Percentiles rank a stretch among this genome's conserved stretches.
These are phyloP conservation scores for Fusarium sp. DNA, from an alignment of 2,329 filamentous ascomycete species.

Conservation along the genomic window DNA sequence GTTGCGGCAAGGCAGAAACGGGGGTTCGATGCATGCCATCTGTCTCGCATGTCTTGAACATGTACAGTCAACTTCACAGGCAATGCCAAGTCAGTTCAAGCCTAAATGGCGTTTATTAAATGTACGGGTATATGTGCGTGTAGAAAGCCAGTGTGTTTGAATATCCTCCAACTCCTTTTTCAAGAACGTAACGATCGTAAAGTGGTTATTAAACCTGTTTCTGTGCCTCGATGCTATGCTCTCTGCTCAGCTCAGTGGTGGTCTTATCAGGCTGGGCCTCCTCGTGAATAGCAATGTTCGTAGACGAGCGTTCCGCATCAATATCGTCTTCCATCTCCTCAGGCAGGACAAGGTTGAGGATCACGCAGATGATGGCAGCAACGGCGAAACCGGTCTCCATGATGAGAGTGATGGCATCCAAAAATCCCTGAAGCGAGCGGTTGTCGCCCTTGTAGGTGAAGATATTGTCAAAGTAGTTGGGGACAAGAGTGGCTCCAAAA, in stretches of 20 bases:
- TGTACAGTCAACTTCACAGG: neutral
- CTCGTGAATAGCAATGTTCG: conserved; percentile 30
- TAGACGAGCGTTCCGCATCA: conserved; percentile 38
- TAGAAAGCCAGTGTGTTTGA: neutral
- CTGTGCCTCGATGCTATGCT: conserved; percentile 39
- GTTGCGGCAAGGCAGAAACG: neutral
- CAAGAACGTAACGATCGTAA: neutral
- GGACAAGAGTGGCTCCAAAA: conserved; percentile 76
- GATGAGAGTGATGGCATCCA: conserved; percentile 78
- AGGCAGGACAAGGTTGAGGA: conserved; percentile 78
- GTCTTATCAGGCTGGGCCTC: conserved; percentile 18
- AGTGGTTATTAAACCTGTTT: conserved; percentile 24
- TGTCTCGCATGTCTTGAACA: neutral
- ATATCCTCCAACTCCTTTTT: conserved; percentile 1
- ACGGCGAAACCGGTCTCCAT: conserved; percentile 83
- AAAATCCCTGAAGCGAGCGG: conserved; percentile 76
- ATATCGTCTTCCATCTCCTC: conserved; percentile 78
- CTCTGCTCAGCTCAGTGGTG: conserved; percentile 28
- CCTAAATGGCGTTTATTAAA: neutral
- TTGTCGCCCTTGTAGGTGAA: conserved; percentile 80
- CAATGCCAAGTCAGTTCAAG: neutral
- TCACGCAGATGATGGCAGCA: conserved; percentile 77
- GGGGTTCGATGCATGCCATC: neutral
- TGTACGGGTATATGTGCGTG: neutral
- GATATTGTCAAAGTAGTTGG: conserved; percentile 75